Evolutionary conservation across 2,329 filamentous ascomycete species (phyloP).

Genomic region (Cladosporium sp.): DNA sequence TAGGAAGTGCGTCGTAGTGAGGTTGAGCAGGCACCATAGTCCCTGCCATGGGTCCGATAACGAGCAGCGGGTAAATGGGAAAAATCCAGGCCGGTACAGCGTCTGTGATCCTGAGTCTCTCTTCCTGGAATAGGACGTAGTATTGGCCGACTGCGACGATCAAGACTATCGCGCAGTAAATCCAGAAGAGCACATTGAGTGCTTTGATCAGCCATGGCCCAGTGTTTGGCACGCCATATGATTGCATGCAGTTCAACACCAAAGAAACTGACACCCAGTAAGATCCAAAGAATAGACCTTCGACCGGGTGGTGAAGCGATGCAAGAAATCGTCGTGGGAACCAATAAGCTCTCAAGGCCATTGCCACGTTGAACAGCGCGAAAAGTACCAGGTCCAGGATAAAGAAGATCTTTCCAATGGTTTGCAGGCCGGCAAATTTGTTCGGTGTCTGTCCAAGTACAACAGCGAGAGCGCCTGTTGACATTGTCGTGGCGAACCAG

Average conservation of each 20-base stretch:
- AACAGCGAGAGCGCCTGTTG: constrained; percentile 44
- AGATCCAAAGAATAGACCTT: constrained; percentile 47
- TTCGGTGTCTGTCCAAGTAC: constrained; percentile 42
- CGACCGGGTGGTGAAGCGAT: constrained; percentile 45
- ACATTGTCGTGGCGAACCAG: constrained; percentile 44
- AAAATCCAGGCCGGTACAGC: constrained; percentile 32
- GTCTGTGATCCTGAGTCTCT: constrained; percentile 20
- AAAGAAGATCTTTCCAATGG: constrained; percentile 50
- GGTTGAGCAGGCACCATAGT: constrained; percentile 32
- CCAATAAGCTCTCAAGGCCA: constrained; percentile 16
- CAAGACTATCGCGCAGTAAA: constrained; percentile 59
- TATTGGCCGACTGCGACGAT: constrained; percentile 58
- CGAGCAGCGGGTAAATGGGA: constrained; percentile 33
- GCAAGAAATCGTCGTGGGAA: constrained; percentile 42
- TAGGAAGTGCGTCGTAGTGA: constrained; percentile 32
- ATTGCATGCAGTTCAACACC: constrained; percentile 62
- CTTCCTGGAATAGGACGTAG: constrained; percentile 19
- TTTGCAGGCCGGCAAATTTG: constrained; percentile 46
- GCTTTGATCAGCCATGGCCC: constrained; percentile 54
- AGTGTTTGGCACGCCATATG: constrained; percentile 58
- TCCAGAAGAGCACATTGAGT: constrained; percentile 66
- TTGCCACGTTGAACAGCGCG: constrained; percentile 30
- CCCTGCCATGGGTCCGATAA: constrained; percentile 36
- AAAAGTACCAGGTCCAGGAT: constrained; percentile 50
- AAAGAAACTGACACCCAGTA: constrained; percentile 31